Evolutionary conservation across 495 filamentous ascomycete genomes (phyloP), one percentile per base, ranked within the genome.

Genomic region (Amniculicola lignicola): DNA sequence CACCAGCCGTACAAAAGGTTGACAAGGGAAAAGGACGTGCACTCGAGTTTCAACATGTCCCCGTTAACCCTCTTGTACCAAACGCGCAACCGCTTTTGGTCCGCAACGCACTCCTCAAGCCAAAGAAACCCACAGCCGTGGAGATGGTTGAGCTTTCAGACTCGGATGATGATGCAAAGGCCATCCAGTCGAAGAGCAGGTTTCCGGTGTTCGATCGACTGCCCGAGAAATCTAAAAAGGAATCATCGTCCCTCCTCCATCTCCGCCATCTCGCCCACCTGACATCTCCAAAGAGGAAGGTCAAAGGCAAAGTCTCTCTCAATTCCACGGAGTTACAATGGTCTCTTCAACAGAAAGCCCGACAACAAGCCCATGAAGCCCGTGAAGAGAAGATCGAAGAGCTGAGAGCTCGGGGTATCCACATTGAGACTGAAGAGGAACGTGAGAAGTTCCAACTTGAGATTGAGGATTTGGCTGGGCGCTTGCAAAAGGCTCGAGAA

Each of bases 391-490:
- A 84, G 51, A 78, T 97, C 14, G 81, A 88, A 54, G 81, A 86
- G 54, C 75, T 97, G 21, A 77, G 79, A 49, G 82, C 84, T 16
- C 87, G 85, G 66, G 93, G 93, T 25, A 76, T 97, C 14, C 73
- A 86, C 36, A 75, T 96, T n/a, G 85, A 88, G 60, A 95, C 88
- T 1, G 80, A 83, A 3, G 93, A 95, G 68, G 90, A 99, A 61
- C 78, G 88, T 52, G 84, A 87, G 58, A 82, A 82, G 11, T 85
- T 92, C 66, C 81, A 85, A 65, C 82, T 85, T 22, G 82, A 90
- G 53, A 80, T 96, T 18, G 94, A 97, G 57, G 83, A 96, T 59
- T 76, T 96, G 31, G 77, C 97, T 28, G 86, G 90, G 19, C 88
- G 83, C 59, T 76, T 98, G 27, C 86, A 91, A 23, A 89, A 84